Percentiles rank a stretch among this genome's conserved stretches.
These are phyloP conservation scores for Cenchrus americanus DNA, from an alignment of 176 grass and related monocot species.

Conservation along the genomic window DNA sequence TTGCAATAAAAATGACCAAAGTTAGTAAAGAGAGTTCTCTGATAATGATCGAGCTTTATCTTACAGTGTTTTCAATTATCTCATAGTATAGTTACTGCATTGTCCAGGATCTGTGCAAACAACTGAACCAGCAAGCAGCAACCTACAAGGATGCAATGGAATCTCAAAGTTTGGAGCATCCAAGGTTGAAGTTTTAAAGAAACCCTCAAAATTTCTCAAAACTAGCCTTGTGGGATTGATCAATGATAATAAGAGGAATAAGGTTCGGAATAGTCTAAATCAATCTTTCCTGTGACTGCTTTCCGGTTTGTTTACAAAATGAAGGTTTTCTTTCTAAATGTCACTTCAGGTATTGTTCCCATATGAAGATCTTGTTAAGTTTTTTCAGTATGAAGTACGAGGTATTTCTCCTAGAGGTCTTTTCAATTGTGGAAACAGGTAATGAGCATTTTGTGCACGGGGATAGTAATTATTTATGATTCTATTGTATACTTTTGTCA, in stretches of 20 bases:
- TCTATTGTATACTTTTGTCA: not conserved
- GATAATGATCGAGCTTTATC: conserved; percentile 26
- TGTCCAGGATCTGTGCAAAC: conserved; percentile 56
- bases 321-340: conserved; percentile 48
- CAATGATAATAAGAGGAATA: conserved; percentile 92
- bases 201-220: conserved; percentile 83
- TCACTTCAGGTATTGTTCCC: conserved; percentile 73
- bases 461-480: conserved; percentile 33
- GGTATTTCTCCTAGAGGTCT: conserved; percentile 88
- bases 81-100: conserved; percentile 48
- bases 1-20: conserved; percentile 72
- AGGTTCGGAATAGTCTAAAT: conserved; percentile 58
- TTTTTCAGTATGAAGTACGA: conserved; percentile 85
- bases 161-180: conserved; percentile 53
- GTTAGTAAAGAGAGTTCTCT: conserved; percentile 60
- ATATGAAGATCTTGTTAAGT: conserved; percentile 92
- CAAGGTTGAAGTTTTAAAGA: conserved; percentile 75
- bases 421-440: conserved; percentile 99
- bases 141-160: conserved; percentile 54
- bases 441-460: conserved; percentile 25
- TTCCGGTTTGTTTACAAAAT: conserved; percentile 36
- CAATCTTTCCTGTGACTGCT: conserved; percentile 19
- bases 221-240: conserved; percentile 83
- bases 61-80: conserved; percentile 11
- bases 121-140: conserved; percentile 50